Conservation (phyloP, 306 rosid genomes). For the Abrus pulchellus region DNA sequence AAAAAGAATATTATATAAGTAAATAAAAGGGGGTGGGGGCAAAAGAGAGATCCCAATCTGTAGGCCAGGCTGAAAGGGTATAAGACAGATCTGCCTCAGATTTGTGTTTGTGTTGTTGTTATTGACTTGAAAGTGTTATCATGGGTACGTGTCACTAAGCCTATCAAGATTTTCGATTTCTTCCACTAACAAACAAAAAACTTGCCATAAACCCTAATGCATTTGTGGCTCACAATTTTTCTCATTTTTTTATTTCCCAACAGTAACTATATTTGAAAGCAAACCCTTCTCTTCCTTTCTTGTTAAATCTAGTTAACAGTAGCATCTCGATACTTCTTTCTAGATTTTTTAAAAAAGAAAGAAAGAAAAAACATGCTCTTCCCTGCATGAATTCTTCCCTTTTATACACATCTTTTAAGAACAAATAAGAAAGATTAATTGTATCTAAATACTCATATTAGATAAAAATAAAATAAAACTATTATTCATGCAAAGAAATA, state of each 20-base stretch:
- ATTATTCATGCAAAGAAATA: no score
- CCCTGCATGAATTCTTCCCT: neutral
- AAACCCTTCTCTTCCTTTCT: neutral
- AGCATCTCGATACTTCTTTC: constrained; percentile 32
- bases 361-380: neutral
- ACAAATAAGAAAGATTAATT: no score
- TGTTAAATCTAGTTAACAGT: constrained; percentile 24
- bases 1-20: no score
- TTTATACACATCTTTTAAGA: neutral
- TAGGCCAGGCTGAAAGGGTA: constrained; percentile 33
- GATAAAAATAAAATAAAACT: no score
- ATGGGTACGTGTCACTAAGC: constrained; percentile 34
- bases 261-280: constrained; percentile 31
- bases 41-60: neutral
- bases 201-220: constrained; percentile 33
- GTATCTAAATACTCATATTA: no score
- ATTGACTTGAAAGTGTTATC: constrained; percentile 39
- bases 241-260: neutral
- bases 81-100: constrained; percentile 33
- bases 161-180: constrained; percentile 31
- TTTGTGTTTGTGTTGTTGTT: constrained; percentile 8
- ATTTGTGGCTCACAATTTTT: constrained; percentile 54
- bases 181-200: constrained; percentile 43
- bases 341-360: neutral
- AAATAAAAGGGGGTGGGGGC: neutral